Conservation (phyloP, 2,329 filamentous ascomycete genomes). For the Tolypocladium tundrense region DNA sequence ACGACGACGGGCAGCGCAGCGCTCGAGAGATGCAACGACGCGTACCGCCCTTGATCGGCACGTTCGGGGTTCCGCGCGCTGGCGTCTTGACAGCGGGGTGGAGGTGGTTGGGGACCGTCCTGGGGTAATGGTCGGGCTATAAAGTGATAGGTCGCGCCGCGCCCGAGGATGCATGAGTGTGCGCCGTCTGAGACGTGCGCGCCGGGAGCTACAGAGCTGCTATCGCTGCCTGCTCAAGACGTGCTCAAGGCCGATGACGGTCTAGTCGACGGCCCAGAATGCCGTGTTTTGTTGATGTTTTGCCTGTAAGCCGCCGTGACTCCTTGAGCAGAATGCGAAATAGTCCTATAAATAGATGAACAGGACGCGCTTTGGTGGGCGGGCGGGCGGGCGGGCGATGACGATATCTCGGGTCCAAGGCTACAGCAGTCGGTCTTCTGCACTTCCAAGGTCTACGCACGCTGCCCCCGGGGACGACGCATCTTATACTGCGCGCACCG, state of each 20-base stretch:
- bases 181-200: too few species aligned
- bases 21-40: neutral
- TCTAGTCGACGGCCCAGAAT: neutral
- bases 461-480: neutral
- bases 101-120: neutral
- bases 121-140: neutral
- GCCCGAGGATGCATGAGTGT: neutral
- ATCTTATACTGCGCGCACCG: conserved; percentile 1
- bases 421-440: too few species aligned
- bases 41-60: neutral
- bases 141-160: neutral
- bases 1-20: neutral
- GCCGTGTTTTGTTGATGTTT: neutral
- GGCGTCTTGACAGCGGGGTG: neutral
- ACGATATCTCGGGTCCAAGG: too few species aligned
- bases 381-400: too few species aligned
- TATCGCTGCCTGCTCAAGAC: neutral
- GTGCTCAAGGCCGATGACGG: neutral
- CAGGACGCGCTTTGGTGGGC: neutral
- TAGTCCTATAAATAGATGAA: neutral
- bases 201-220: neutral
- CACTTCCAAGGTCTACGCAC: neutral
- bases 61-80: neutral
- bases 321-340: neutral
- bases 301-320: neutral